Conservation (phyloP, 2,329 filamentous ascomycete genomes). For the Monosporascus sp. region DNA sequence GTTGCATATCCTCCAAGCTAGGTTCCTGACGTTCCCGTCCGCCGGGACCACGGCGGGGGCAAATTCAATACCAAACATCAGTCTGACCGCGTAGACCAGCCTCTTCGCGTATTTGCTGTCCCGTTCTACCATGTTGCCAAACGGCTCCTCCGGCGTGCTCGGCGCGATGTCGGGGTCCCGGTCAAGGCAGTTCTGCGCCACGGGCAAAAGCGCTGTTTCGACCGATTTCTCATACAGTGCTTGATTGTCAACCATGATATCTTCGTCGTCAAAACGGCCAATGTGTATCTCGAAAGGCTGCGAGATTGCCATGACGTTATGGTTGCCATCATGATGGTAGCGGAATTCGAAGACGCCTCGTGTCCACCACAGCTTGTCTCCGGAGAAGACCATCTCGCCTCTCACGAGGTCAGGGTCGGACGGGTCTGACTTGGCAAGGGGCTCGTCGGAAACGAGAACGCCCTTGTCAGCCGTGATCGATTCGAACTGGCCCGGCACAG, state of each 20-base stretch:
- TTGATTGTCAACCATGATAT: constrained; percentile 56
- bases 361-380: constrained; percentile 96
- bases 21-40: constrained; percentile 82
- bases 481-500: constrained; percentile 72
- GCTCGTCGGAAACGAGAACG: constrained; percentile 65
- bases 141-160: constrained; percentile 70
- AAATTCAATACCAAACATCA: constrained; percentile 97
- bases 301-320: constrained; percentile 91
- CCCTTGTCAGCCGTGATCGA: constrained; percentile 69
- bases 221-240: constrained; percentile 63
- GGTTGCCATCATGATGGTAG: constrained; percentile 89
- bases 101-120: constrained; percentile 85
- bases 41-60: constrained; percentile 87
- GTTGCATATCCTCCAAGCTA: constrained; percentile 93
- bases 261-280: constrained; percentile 71
- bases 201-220: constrained; percentile 71
- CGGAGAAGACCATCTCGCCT: constrained; percentile 82
- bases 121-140: constrained; percentile 78
- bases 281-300: constrained; percentile 90
- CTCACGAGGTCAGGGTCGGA: constrained; percentile 57
- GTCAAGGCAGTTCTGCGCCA: constrained; percentile 91
- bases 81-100: constrained; percentile 88
- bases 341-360: constrained; percentile 95
- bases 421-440: constrained; percentile 46
- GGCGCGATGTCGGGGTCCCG: constrained; percentile 88